phyloP scores from a whole-genome alignment of 2,329 filamentous ascomycete genomes.

The Tolypocladium ovalisporum region DNA sequence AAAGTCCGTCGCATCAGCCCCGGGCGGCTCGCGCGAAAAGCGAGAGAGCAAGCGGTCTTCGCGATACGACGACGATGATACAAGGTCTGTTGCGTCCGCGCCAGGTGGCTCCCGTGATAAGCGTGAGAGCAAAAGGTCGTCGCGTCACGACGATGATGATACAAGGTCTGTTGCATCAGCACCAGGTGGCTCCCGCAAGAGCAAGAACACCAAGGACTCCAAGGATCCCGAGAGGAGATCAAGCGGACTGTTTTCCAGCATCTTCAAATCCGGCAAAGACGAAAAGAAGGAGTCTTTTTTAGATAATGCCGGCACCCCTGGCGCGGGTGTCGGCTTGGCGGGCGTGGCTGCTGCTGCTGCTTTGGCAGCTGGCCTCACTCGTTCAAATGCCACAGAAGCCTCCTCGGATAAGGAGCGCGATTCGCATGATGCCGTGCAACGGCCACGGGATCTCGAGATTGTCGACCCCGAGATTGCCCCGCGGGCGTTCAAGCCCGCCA shows the following conservation, averaged over 20 bases:
- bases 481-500: constrained; percentile 50
- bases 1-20: not conserved
- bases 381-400: constrained; percentile 35
- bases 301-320: constrained; percentile 60
- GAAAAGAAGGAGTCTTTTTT: constrained; percentile 51
- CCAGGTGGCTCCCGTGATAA: constrained; percentile 16
- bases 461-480: constrained; percentile 48
- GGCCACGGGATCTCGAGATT: constrained; percentile 20
- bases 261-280: constrained; percentile 33
- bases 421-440: constrained; percentile 11
- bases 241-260: constrained; percentile 35
- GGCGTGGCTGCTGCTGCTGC: constrained; percentile 32
- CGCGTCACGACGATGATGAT: constrained; percentile 35
- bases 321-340: constrained; percentile 56
- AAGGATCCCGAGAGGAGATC: constrained; percentile 28
- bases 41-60: constrained; percentile 10
- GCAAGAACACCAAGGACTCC: constrained; percentile 15
- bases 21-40: constrained; percentile 15
- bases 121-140: constrained; percentile 13
- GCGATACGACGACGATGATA: constrained; percentile 31
- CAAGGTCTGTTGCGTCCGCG: constrained; percentile 26
- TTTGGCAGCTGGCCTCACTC: constrained; percentile 24
- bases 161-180: constrained; percentile 19
- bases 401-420: constrained; percentile 25
- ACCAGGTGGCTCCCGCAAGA: constrained; percentile 19